Evolutionary conservation across 2,329 filamentous ascomycete genomes (phyloP), one percentile per base, ranked within the genome.

Genomic region (Acrocalymma vagum): DNA sequence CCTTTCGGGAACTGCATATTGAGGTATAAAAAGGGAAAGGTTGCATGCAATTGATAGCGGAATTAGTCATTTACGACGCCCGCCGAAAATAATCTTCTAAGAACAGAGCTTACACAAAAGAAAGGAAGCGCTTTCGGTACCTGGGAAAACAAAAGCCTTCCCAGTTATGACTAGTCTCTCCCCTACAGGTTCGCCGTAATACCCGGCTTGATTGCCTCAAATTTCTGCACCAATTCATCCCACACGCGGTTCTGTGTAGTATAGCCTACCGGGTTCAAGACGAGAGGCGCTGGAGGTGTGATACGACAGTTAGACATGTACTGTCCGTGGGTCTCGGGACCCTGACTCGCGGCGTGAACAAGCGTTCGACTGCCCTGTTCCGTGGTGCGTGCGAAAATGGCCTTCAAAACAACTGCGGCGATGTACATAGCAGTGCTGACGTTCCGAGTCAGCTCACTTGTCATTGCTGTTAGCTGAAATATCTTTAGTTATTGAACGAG

Each of bases 351-450:
- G 1, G 62, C 70, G 48, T 69, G 53, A 2, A 74, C 62, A 13
- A 74, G 53, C 1, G 67, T 74, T 15, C 72, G 51, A 17, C 58
- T 60, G 1, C 72, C 72, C 6, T 69, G 63, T 44, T 74, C 71
- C 0, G 67, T 67, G 4, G 63, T 66, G 3, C 72, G 48, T 4
- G 63, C 69, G 14, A 63, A 45, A 3, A 58, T 4, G 9, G 42
- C 9, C 16, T 47, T 40, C 8, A 58, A 15, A 2, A 56, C n/a
- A 13, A 17, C 23, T 9, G 53, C 38, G 6, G 20, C 22, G 6
- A 49, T 46, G 7, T 49, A 26, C 13, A 38, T 27, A 6, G 50
- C 26, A 13, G 35, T 27, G 3, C n/a, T 11, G 4, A 32, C 22
- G 14, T 51, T 37, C 15, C 34, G 39, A 6, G 39, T 40, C 9